Base-by-base conservation (phyloP, 139 green algal genomes). In the Chlamydomonas schloesseri region DNA sequence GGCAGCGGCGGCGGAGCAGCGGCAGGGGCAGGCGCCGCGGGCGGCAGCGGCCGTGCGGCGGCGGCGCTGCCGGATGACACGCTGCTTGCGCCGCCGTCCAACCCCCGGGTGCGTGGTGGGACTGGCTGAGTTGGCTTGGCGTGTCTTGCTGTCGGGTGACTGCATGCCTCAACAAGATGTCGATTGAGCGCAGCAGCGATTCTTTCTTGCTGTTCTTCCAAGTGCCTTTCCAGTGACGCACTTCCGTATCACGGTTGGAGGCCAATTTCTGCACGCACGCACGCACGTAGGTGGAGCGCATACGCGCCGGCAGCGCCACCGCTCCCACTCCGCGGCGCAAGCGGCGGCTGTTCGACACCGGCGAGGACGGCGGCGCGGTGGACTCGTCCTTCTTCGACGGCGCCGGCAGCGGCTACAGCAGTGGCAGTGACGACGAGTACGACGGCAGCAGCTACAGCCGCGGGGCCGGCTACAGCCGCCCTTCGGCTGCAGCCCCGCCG, bases 71-170 rank as follows among this genome's bases (percentile, higher is more conserved):
- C 67, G 50, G 33, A 36, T 5, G 80, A 77, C 50, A 14, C 28
- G 68, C 68, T 86, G 31, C 80, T 86, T 31, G 67, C 50, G 31
- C 80, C 80, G 24, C 80, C 80, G 21, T 78, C 80, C 11, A 86
- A 70, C 34, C 80, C 80, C 0, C 47, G 18, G 80, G 80, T 77
- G 21, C 17, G 60, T 23, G 2, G 15, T 2, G 28, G 57, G 4
- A 20, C 57, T 28, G 57, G 57, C 17, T 29, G 11, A 4, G 57
- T 15, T 4, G 15, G 4, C 8, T 15, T 15, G 57, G 17, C 13
- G 13, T 15, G 57, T 9, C 57, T 15, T 15, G 57, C 15, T 28
- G 57, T 29, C 4, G 57, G 57, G 57, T 15, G 17, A 26, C 15
- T 15, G 57, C 14, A 24, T 70, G 29, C 26, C 26, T 36, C 5